Evolutionary conservation across 2,329 filamentous ascomycete species (phyloP).

Genomic region (Colletotrichum sp.): DNA sequence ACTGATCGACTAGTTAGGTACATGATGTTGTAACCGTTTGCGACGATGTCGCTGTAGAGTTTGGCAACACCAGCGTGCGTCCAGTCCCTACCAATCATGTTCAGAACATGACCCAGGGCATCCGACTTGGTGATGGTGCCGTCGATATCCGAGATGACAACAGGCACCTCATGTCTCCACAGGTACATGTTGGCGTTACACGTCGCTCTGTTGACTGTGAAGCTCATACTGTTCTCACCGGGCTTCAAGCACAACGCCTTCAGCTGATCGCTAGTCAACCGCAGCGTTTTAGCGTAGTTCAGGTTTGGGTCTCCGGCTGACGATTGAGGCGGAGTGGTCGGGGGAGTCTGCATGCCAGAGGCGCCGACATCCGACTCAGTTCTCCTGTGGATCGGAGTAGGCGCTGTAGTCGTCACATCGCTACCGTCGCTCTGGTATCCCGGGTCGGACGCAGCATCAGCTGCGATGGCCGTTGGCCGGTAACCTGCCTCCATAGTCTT

Average conservation of each 20-base stretch:
- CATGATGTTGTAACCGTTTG: slow-evolving; percentile 98
- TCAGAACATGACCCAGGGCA: slow-evolving; percentile 90
- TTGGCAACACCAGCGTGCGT: slow-evolving; percentile 97
- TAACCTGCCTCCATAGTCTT: slow-evolving; percentile 52
- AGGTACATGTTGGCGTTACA: slow-evolving; percentile 93
- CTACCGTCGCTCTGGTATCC: slow-evolving; percentile 94
- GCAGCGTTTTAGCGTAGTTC: slow-evolving; percentile 96
- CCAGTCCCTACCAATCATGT: slow-evolving; percentile 98
- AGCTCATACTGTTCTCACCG: slow-evolving; percentile 93
- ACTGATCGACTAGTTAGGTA: slow-evolving; percentile 95
- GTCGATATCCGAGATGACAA: slow-evolving; percentile 98
- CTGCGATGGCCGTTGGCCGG: slow-evolving; percentile 55
- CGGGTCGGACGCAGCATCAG: slow-evolving; percentile 89
- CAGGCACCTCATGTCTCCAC: slow-evolving; percentile 89
- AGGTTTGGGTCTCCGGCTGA: slow-evolving; percentile 73
- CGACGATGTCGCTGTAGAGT: slow-evolving; percentile 92
- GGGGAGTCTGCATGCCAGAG: slow-evolving; percentile 65
- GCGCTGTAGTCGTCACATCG: slow-evolving; percentile 56
- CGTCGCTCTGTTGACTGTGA: slow-evolving; percentile 93
- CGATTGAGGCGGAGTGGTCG: slow-evolving; percentile 72
- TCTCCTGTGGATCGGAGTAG: slow-evolving; percentile 58
- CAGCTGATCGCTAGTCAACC: slow-evolving; percentile 93
- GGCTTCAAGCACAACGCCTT: slow-evolving; percentile 82
- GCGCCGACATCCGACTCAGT: slow-evolving; percentile 71
- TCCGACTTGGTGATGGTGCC: slow-evolving; percentile 99